Conservation (phyloP, 1,139 yeast genomes). For the Groenewaldozyma sp. region DNA sequence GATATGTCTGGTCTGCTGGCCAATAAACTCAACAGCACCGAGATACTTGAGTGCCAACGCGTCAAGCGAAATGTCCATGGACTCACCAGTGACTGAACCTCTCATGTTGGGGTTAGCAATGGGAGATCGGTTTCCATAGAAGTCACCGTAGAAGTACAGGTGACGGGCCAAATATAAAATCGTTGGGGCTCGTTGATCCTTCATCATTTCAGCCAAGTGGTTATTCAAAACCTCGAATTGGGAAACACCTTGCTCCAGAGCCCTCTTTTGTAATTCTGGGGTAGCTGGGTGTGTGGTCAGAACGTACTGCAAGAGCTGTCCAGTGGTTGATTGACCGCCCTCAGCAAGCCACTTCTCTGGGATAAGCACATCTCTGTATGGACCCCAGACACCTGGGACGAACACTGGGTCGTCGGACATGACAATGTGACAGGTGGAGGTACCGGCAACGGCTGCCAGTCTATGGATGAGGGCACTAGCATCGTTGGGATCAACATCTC, state of each 20-base stretch:
- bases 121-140: conserved; percentile 94
- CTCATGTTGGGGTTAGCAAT: conserved; percentile 91
- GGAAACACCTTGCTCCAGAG: conserved; percentile 59
- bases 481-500: conserved; percentile 23
- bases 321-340: conserved; percentile 97
- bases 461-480: conserved; percentile 57
- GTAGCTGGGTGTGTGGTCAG: conserved; percentile 84
- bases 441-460: conserved; percentile 96
- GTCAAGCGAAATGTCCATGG: conserved; percentile 80
- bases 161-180: conserved; percentile 77
- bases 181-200: conserved; percentile 49
- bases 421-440: conserved; percentile 93
- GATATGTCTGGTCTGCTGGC: conserved; percentile 94
- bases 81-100: conserved; percentile 87
- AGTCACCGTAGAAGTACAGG: conserved; percentile 88
- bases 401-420: conserved; percentile 78
- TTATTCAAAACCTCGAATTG: conserved; percentile 77
- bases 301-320: conserved; percentile 88
- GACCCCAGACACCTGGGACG: conserved; percentile 98
- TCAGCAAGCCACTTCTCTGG: conserved; percentile 94
- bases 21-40: conserved; percentile 94
- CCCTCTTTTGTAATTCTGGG: conserved; percentile 49
- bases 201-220: conserved; percentile 58
- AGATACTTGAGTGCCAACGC: conserved; percentile 78
- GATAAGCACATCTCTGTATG: conserved; percentile 85